Percentiles rank a stretch among this genome's conserved stretches.
These are phyloP conservation scores for Epichloe sp. DNA, from an alignment of 2,329 filamentous ascomycete species.

Conservation along the genomic window DNA sequence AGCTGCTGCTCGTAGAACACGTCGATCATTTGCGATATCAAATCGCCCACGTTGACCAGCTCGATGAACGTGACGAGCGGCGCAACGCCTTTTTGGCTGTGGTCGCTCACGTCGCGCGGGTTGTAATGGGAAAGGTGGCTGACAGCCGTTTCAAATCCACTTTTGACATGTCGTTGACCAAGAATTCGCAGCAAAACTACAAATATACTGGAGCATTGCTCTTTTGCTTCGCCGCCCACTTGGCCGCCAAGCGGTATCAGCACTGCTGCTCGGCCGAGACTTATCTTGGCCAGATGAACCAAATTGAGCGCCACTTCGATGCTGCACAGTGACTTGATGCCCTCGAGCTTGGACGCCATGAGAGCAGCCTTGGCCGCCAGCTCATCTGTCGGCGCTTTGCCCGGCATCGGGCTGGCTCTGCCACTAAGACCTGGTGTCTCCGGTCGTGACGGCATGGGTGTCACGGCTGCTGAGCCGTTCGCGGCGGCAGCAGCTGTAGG, in stretches of 20 bases:
- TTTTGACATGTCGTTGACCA: constrained; percentile 74
- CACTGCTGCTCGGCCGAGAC: constrained; percentile 70
- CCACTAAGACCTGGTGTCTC: constrained; percentile 33
- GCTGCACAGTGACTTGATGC: constrained; percentile 88
- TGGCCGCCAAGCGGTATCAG: constrained; percentile 73
- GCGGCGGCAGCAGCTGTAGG: constrained; percentile 6
- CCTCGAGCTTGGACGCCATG: constrained; percentile 88
- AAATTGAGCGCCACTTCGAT: constrained; percentile 88
- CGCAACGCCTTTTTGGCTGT: constrained; percentile 62
- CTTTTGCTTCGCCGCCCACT: constrained; percentile 67
- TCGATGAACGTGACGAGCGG: constrained; percentile 93
- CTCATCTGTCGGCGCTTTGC: constrained; percentile 73
- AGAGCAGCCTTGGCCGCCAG: constrained; percentile 94
- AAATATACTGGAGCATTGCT: constrained; percentile 85
- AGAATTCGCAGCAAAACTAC: constrained; percentile 72
- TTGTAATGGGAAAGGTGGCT: constrained; percentile 85
- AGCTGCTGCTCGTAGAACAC: constrained; percentile 97
- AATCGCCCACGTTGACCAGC: constrained; percentile 91
- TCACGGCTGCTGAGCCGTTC: constrained; percentile 14
- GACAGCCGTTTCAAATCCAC: constrained; percentile 89
- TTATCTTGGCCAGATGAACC: constrained; percentile 78
- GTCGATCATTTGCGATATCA: constrained; percentile 98
- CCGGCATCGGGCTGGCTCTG: constrained; percentile 27
- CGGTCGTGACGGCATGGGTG: constrained; percentile 32
- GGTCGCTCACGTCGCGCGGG: constrained; percentile 65